A percentile compares a stretch with the other conserved stretches of the same genome.
phyloP scores from a whole-genome alignment of 345 rosid genomes.

The Angophora floribunda region DNA sequence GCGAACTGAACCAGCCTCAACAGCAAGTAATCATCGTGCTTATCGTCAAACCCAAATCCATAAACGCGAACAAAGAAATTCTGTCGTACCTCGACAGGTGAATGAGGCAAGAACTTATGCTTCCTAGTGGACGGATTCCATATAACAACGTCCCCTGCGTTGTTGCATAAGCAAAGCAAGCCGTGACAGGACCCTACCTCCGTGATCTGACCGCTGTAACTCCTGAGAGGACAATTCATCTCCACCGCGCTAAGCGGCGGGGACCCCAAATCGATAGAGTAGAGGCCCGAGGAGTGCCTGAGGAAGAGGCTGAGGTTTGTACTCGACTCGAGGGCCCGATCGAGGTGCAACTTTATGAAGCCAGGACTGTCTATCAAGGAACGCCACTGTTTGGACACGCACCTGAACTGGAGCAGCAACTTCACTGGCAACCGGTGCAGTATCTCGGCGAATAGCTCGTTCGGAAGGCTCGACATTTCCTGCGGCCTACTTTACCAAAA shows the following conservation, averaged over 20 bases:
- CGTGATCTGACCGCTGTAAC: conserved; percentile 9
- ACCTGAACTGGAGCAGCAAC: conserved; percentile 21
- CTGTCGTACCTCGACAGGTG: neutral
- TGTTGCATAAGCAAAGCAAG: conserved; percentile 14
- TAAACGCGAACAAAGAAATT: conserved; percentile 11
- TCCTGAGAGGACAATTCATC: conserved; percentile 10
- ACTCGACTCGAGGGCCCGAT: conserved; percentile 1
- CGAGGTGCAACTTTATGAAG: conserved; percentile 20
- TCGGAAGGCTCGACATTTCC: neutral
- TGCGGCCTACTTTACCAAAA: too few species aligned
- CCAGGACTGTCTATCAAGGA: conserved; percentile 13
- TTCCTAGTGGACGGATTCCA: conserved; percentile 24
- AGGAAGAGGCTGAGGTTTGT: conserved; percentile 15
- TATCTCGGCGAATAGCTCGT: neutral
- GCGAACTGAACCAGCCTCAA: conserved; percentile 19
- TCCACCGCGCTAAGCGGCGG: neutral
- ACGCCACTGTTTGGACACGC: conserved; percentile 9
- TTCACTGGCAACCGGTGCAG: conserved; percentile 10
- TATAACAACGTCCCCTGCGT: conserved; percentile 9
- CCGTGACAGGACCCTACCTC: conserved; percentile 29
- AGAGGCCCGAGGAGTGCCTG: neutral
- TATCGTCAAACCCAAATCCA: conserved; percentile 29
- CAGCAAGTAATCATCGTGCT: conserved; percentile 18
- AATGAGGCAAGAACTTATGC: conserved; percentile 3
- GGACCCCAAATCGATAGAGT: conserved; percentile 10